A percentile compares a stretch with the other conserved stretches of the same genome.
These are phyloP conservation scores for Amanita pallidorosea DNA, from an alignment of 768 basidiomycete genomes.

Conservation along the genomic window DNA sequence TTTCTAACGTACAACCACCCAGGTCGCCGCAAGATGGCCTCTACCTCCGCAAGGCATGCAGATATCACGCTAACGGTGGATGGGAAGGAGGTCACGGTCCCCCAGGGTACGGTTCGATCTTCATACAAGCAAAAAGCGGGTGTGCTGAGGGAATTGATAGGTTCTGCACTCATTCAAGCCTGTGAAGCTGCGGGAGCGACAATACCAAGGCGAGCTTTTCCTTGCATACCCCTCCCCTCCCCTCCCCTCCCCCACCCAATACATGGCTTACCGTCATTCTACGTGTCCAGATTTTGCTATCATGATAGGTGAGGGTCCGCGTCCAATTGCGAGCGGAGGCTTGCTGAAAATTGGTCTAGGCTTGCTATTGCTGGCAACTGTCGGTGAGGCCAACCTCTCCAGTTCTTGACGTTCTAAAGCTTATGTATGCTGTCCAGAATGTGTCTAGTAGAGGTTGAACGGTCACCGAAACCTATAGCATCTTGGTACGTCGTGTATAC, in stretches of 20 bases:
- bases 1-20: neutral
- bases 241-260: no score
- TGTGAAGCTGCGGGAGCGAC: constrained; percentile 82
- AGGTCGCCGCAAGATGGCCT: constrained; percentile 57
- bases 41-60: constrained; percentile 53
- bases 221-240: constrained; percentile 4
- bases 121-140: neutral
- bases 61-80: constrained; percentile 92
- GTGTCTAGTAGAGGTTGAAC: constrained; percentile 97
- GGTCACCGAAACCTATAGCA: constrained; percentile 90
- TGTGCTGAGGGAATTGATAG: constrained; percentile 24
- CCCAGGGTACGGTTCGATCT: constrained; percentile 55
- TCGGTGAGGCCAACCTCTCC: constrained; percentile 44
- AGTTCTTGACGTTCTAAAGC: constrained; percentile 4
- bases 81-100: constrained; percentile 95
- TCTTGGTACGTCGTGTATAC: constrained; percentile 55
- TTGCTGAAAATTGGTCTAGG: constrained; percentile 24
- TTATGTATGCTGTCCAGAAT: constrained; percentile 41
- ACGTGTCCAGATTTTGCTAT: constrained; percentile 56
- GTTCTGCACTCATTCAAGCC: constrained; percentile 93
- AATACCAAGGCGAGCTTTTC: constrained; percentile 53
- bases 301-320: constrained; percentile 57
- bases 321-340: neutral
- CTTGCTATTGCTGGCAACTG: constrained; percentile 97
- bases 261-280: constrained; percentile 10